Conservation (phyloP, 805 yeast genomes). For the Jamesozyma gamospora region DNA sequence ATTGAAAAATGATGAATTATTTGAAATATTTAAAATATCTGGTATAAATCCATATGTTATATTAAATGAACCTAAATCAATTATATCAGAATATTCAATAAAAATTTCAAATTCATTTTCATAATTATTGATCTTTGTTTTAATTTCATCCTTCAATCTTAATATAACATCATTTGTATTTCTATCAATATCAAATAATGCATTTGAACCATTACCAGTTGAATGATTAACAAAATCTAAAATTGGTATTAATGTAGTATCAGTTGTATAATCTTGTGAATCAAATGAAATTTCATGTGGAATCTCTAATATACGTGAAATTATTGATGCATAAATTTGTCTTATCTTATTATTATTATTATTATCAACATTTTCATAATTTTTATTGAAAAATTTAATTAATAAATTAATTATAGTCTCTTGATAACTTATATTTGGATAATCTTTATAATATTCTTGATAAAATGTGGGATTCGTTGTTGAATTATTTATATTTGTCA, state of each 20-base stretch:
- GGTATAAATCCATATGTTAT: conserved; percentile 42
- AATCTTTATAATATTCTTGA: conserved; percentile 8
- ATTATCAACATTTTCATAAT: not conserved
- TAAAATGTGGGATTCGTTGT: conserved; percentile 4
- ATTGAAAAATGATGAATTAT: conserved; percentile 7
- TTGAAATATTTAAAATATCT: conserved; percentile 5
- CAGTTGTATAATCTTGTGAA: conserved; percentile 36
- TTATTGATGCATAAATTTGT: conserved; percentile 36
- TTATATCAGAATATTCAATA: conserved; percentile 37
- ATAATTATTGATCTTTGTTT: not conserved
- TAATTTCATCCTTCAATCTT: conserved; percentile 15
- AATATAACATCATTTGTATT: conserved; percentile 36
- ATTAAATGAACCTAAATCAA: conserved; percentile 34
- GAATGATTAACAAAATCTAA: conserved; percentile 62
- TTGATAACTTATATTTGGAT: conserved; percentile 1
- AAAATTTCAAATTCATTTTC: conserved; percentile 30
- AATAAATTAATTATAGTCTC: conserved; percentile 4
- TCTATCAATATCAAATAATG: conserved; percentile 53
- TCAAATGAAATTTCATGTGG: conserved; percentile 34
- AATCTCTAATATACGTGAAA: conserved; percentile 55
- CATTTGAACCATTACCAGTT: conserved; percentile 33
- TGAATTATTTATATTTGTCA: conserved; percentile 9
- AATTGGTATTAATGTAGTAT: conserved; percentile 53
- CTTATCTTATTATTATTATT: conserved; percentile 1
- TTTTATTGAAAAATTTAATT: not conserved